Percentiles rank a stretch among this genome's conserved stretches.
Conservation (phyloP, 345 rosid species). For the Lepidium didymum region DNA sequence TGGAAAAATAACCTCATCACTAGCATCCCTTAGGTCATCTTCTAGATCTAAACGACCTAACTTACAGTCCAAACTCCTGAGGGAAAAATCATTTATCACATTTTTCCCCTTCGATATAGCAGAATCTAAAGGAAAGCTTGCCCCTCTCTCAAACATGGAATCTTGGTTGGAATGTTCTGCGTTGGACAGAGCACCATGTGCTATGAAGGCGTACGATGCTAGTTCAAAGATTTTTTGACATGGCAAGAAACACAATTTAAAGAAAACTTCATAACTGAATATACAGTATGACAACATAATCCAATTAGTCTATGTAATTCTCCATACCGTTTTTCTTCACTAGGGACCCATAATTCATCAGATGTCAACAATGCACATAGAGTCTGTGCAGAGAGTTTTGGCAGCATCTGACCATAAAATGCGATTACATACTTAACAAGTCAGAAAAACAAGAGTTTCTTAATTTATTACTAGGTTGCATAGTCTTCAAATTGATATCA, state of each 20-base stretch:
- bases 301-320: constrained; percentile 14
- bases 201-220: constrained; percentile 65
- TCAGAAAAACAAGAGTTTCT: neutral
- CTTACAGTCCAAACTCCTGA: constrained; percentile 53
- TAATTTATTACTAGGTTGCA: neutral
- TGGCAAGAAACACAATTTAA: constrained; percentile 16
- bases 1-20: constrained; percentile 44
- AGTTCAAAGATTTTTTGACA: constrained; percentile 67
- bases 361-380: constrained; percentile 89
- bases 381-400: constrained; percentile 87
- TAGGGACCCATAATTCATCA: constrained; percentile 87
- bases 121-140: constrained; percentile 41
- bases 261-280: neutral
- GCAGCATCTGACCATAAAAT: constrained; percentile 57
- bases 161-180: constrained; percentile 52
- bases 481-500: neutral
- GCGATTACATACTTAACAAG: constrained; percentile 9
- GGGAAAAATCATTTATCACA: constrained; percentile 36
- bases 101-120: constrained; percentile 47
- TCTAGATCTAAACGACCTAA: constrained; percentile 43
- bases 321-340: constrained; percentile 87
- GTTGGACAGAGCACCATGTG: constrained; percentile 56
- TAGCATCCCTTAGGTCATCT: constrained; percentile 33
- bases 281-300: neutral
- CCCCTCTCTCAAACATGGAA: constrained; percentile 42